A percentile compares a stretch with the other conserved stretches of the same genome.
phyloP scores from a whole-genome alignment of 1,139 yeast species.

The Diutina rugosa region DNA sequence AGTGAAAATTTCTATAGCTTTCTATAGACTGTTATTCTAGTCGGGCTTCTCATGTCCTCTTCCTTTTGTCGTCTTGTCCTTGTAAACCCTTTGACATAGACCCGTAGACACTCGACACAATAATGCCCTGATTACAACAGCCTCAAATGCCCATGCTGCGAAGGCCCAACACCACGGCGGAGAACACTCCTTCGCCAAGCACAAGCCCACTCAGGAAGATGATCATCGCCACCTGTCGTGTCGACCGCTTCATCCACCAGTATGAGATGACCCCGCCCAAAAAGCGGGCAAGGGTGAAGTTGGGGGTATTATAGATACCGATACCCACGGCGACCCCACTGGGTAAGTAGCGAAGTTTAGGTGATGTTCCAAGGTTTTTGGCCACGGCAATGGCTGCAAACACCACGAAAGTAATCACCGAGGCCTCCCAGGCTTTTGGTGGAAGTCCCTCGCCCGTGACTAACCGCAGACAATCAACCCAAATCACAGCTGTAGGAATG shows the following conservation, averaged over 20 bases:
- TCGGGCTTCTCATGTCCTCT: background rate
- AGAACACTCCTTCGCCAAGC: conserved; percentile 84
- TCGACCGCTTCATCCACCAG: conserved; percentile 34
- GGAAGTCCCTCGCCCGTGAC: conserved; percentile 91
- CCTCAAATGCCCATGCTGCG: conserved; percentile 43
- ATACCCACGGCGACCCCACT: conserved; percentile 96
- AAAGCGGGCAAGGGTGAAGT: conserved; percentile 86
- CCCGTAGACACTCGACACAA: background rate
- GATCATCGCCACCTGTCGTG: conserved; percentile 53
- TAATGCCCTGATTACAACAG: too few species aligned
- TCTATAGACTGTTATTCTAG: background rate
- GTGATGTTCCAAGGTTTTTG: conserved; percentile 32
- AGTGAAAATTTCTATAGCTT: background rate
- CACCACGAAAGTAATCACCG: conserved; percentile 50
- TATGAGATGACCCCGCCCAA: conserved; percentile 74
- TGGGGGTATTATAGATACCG: conserved; percentile 89
- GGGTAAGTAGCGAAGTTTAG: conserved; percentile 51
- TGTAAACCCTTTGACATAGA: background rate
- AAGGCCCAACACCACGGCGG: conserved; percentile 68
- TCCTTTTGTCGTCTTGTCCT: background rate
- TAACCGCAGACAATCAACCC: conserved; percentile 92
- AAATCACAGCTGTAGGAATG: conserved; percentile 88
- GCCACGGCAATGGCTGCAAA: conserved; percentile 61
- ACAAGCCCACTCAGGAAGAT: conserved; percentile 88
- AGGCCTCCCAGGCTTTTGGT: conserved; percentile 54